These are phyloP conservation scores for Danielia oregonensis DNA, from an alignment of 805 yeast species.

Conservation along the genomic window DNA sequence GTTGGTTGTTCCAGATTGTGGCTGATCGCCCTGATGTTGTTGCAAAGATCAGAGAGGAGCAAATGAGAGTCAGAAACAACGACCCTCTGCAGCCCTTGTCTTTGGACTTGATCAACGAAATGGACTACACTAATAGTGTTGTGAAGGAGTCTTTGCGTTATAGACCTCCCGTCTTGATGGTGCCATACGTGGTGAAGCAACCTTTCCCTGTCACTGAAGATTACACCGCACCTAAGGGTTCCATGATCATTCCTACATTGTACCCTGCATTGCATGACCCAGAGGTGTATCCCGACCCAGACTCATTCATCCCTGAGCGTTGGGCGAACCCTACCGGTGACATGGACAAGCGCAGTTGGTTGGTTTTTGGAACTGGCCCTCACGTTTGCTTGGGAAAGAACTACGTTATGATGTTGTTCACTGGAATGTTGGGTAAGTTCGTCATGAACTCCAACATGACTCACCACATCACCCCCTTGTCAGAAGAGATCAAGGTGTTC, in stretches of 20 bases:
- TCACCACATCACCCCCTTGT: constrained; percentile 77
- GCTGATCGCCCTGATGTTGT: constrained; percentile 94
- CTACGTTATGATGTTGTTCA: constrained; percentile 86
- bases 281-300: constrained; percentile 93
- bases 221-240: constrained; percentile 93
- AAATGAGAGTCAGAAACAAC: constrained; percentile 73
- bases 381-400: constrained; percentile 95
- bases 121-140: constrained; percentile 86
- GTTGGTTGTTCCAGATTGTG: constrained; percentile 96
- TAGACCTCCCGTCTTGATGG: constrained; percentile 98
- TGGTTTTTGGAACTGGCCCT: constrained; percentile 96
- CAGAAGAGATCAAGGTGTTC: constrained; percentile 92
- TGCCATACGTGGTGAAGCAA: constrained; percentile 90
- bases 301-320: constrained; percentile 91
- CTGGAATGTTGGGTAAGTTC: constrained; percentile 89
- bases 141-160: constrained; percentile 90
- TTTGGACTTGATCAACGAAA: constrained; percentile 73
- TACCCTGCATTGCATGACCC: constrained; percentile 98
- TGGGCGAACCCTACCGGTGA: constrained; percentile 84
- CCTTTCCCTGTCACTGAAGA: constrained; percentile 76
- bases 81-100: constrained; percentile 62
- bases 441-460: constrained; percentile 74
- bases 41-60: constrained; percentile 87
- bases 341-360: constrained; percentile 84
- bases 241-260: constrained; percentile 93